phyloP scores from a whole-genome alignment of 2,329 filamentous ascomycete species.

The Zymoseptoria brevis region DNA sequence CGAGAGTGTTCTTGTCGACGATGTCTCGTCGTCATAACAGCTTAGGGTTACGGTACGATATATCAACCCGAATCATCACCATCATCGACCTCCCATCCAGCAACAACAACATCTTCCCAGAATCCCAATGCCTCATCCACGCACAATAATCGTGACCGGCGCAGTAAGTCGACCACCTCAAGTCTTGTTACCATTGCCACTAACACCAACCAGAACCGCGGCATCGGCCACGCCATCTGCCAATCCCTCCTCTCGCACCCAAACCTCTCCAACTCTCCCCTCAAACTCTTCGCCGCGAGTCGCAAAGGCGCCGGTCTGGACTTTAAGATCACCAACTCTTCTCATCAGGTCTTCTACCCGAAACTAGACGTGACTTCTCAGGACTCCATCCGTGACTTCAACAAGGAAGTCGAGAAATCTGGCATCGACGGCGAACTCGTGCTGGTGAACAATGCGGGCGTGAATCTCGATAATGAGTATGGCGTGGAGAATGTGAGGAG shows the following conservation, averaged over 20 bases:
- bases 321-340: conserved; percentile 11
- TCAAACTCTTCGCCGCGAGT: conserved; percentile 30
- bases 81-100: neutral
- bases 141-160: conserved; percentile 29
- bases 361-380: conserved; percentile 26
- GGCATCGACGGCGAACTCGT: conserved; percentile 24
- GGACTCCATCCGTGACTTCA: conserved; percentile 23
- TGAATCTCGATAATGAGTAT: conserved; percentile 26
- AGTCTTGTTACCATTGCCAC: neutral
- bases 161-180: conserved; percentile 18
- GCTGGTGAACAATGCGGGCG: conserved; percentile 33
- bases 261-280: conserved; percentile 12
- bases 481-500: conserved; percentile 22
- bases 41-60: neutral
- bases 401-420: conserved; percentile 19
- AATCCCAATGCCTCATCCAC: conserved; percentile 20
- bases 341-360: conserved; percentile 22
- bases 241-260: conserved; percentile 22
- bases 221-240: conserved; percentile 31
- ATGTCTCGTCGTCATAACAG: neutral
- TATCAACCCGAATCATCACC: neutral
- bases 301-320: conserved; percentile 25
- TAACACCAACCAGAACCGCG: conserved; percentile 25
- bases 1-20: neutral
- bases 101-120: neutral